A percentile compares a stretch with the other conserved stretches of the same genome.
Evolutionary conservation across 768 basidiomycete species (phyloP).

Genomic region (Russula virescens): DNA sequence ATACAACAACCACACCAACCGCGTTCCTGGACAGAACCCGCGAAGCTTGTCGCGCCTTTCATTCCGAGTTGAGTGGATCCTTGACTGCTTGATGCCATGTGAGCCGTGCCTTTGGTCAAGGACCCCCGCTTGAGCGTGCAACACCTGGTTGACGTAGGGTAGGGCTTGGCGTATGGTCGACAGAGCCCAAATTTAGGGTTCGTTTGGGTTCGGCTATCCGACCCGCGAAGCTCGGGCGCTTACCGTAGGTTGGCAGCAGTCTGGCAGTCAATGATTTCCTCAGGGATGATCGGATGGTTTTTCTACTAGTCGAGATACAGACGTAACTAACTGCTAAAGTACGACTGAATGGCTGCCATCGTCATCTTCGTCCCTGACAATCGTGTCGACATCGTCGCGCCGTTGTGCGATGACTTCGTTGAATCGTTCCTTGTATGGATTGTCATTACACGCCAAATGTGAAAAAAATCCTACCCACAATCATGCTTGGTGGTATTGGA

Average conservation of each 20-base stretch:
- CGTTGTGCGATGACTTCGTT: constrained; percentile 19
- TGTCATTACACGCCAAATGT: neutral
- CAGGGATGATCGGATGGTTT: neutral
- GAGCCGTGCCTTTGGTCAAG: neutral
- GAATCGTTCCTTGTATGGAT: constrained; percentile 13
- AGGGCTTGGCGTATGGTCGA: no score
- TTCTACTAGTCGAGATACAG: neutral
- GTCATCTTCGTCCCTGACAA: constrained; percentile 41
- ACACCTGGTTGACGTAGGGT: constrained; percentile 48
- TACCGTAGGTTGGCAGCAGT: no score
- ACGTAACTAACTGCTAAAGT: neutral
- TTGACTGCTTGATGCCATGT: constrained; percentile 7
- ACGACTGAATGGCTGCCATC: constrained; percentile 49
- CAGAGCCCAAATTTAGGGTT: constrained; percentile 14
- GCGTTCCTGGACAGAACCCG: constrained; percentile 44
- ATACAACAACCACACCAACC: constrained; percentile 34
- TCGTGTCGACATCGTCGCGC: constrained; percentile 5
- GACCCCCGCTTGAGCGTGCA: constrained; percentile 40
- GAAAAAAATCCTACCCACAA: constrained; percentile 13
- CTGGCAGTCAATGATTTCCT: neutral
- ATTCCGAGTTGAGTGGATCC: neutral
- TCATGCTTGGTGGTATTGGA: constrained; percentile 15
- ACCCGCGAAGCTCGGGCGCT: neutral
- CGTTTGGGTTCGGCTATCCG: constrained; percentile 7
- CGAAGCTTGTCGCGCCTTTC: constrained; percentile 17